Evolutionary conservation across 345 rosid genomes (phyloP).

Genomic region (Moricandia arvensis): DNA sequence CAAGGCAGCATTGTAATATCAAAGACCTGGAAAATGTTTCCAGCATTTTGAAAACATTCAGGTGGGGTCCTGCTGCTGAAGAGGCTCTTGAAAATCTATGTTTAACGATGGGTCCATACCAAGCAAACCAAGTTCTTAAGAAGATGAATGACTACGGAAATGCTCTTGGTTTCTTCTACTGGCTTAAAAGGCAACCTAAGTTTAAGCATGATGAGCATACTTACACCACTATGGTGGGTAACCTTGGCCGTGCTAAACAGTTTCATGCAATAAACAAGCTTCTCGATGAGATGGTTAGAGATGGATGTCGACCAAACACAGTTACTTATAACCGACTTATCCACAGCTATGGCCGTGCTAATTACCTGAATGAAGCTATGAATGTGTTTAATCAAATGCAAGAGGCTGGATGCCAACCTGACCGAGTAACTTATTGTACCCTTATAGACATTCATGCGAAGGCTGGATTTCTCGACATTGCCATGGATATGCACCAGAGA

Average conservation of each 20-base stretch:
- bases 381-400: conserved; percentile 78
- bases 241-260: conserved; percentile 84
- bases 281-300: conserved; percentile 78
- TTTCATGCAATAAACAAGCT: conserved; percentile 65
- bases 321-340: conserved; percentile 90
- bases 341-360: conserved; percentile 93
- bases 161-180: conserved; percentile 81
- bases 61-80: conserved; percentile 81
- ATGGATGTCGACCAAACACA: conserved; percentile 83
- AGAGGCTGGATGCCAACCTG: conserved; percentile 73
- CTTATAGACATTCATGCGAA: conserved; percentile 93
- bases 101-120: conserved; percentile 64
- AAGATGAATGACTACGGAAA: conserved; percentile 70
- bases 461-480: conserved; percentile 90
- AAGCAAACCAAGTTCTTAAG: conserved; percentile 90
- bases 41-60: conserved; percentile 46
- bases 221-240: conserved; percentile 93
- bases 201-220: conserved; percentile 92
- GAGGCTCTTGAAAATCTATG: conserved; percentile 58
- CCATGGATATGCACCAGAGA: conserved; percentile 75
- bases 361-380: conserved; percentile 72
- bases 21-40: conserved; percentile 57
- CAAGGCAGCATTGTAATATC: neutral
- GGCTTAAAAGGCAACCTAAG: conserved; percentile 68
- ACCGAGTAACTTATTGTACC: conserved; percentile 86